phyloP scores from a whole-genome alignment of 805 yeast genomes.

The Ogataea paraovalis region DNA sequence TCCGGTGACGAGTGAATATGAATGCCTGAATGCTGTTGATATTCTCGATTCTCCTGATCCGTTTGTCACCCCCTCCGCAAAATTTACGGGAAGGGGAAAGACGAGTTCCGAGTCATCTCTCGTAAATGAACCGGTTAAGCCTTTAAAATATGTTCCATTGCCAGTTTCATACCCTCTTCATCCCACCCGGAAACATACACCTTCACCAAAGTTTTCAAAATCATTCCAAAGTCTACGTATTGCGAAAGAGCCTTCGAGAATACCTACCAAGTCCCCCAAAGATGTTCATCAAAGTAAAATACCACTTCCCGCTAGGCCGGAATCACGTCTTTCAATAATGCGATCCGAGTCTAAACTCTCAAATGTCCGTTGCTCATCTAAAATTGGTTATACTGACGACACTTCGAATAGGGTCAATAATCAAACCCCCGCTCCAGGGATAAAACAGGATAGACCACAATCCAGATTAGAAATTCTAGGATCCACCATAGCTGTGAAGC shows the following conservation, averaged over 20 bases:
- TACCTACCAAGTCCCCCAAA: not conserved
- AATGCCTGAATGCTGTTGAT: conserved; percentile 1
- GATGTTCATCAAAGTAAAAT: conserved; percentile 12
- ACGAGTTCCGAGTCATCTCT: conserved; percentile 1
- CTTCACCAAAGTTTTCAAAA: not conserved
- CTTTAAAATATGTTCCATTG: conserved; percentile 22
- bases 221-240: not conserved
- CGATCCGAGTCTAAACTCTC: conserved; percentile 11
- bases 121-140: conserved; percentile 4
- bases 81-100: not conserved
- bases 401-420: not conserved
- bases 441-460: conserved; percentile 5
- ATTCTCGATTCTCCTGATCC: conserved; percentile 24
- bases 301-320: conserved; percentile 27
- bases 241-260: not conserved
- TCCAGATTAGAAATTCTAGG: conserved; percentile 16
- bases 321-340: conserved; percentile 20
- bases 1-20: not conserved
- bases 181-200: conserved; percentile 1
- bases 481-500: not conserved
- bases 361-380: conserved; percentile 1
- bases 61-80: conserved; percentile 27
- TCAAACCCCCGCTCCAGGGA: no score
- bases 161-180: conserved; percentile 17
- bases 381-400: not conserved